Evolutionary conservation across 208 protist species (phyloP).

Genomic region (Jaenimonas drosophilae): DNA sequence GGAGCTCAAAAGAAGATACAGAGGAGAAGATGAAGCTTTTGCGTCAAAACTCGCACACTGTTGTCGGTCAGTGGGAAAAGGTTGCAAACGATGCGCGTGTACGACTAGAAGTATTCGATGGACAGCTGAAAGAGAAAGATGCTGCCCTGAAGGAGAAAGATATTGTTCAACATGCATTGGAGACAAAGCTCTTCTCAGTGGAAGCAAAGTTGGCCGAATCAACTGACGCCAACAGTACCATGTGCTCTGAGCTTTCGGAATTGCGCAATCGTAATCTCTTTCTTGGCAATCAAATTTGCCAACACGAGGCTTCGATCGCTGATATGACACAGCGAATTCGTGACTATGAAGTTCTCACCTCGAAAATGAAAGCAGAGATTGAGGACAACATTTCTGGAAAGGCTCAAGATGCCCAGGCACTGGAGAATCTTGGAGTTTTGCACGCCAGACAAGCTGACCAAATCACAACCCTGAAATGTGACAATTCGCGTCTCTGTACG

Average conservation of each 20-base stretch:
- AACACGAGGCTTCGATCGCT: too few relatives aligned
- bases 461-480: conserved; percentile 8
- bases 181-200: not conserved
- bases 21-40: conserved; percentile 36
- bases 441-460: conserved; percentile 12
- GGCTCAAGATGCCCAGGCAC: conserved; percentile 9
- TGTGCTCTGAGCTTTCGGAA: too few relatives aligned
- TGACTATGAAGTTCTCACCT: conserved; percentile 34
- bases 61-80: conserved; percentile 65
- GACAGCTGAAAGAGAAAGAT: conserved; percentile 9
- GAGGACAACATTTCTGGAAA: conserved; percentile 10
- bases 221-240: too few relatives aligned
- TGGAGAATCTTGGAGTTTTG: conserved; percentile 13
- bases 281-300: too few relatives aligned
- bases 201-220: conserved; percentile 10
- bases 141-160: conserved; percentile 5
- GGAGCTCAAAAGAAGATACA: conserved; percentile 22
- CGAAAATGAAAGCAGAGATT: conserved; percentile 37
- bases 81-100: conserved; percentile 31
- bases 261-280: too few relatives aligned
- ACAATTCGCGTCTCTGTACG: too few relatives aligned
- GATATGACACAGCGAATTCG: too few relatives aligned
- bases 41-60: conserved; percentile 51
- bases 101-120: conserved; percentile 14
- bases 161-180: too few relatives aligned